Evolutionary conservation across 306 rosid genomes (phyloP), one percentile per base, ranked within the genome.

Genomic region (Glycyrrhiza uralensis): DNA sequence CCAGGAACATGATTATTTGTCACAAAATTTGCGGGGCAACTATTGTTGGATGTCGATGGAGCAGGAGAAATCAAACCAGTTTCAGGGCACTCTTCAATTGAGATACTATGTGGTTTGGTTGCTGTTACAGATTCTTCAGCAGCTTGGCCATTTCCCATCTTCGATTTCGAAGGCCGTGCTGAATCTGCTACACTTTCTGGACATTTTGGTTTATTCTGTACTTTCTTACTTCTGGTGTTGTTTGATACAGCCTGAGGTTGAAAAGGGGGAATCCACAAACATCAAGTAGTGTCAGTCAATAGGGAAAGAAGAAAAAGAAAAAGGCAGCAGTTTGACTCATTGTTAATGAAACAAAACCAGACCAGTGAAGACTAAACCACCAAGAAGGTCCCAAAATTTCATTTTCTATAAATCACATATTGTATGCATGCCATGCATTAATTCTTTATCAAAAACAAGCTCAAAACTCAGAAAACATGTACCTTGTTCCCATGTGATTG

Each of bases 401-500:
- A 51, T 38, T 28, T 42, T 9, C 59, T 7, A 76, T 12, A 67
- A 66, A 55, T 68, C 12, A 15, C 8, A 19, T 7, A 15, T 44
- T 30, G 41, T 3, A 26, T 26, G 28, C 11, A 26, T 26, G 28
- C 11, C 29, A 56, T 39, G 45, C 56, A 12, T 39, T 19, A 29
- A 64, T 64, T 39, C 38, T 41, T 38, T 8, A 9, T 30, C 17
- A 44, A 30, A 42, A 22, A 35, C 41, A 44, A 3, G 17, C 17
- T 42, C 22, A 28, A 56, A 35, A 76, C 36, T 54, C 14, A 32
- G 19, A 44, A 44, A 76, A 11, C 26, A 17, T 35, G 36, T 86
- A 91, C 95, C 97, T 83, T 85, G 69, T 77, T 82, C 49, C 79
- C 83, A 62, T 67, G 83, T 11, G 84, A 55, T 63, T 67, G 74